Conservation (phyloP, 371 early-diverging fungal genomes). For the Mortierella sp. region DNA sequence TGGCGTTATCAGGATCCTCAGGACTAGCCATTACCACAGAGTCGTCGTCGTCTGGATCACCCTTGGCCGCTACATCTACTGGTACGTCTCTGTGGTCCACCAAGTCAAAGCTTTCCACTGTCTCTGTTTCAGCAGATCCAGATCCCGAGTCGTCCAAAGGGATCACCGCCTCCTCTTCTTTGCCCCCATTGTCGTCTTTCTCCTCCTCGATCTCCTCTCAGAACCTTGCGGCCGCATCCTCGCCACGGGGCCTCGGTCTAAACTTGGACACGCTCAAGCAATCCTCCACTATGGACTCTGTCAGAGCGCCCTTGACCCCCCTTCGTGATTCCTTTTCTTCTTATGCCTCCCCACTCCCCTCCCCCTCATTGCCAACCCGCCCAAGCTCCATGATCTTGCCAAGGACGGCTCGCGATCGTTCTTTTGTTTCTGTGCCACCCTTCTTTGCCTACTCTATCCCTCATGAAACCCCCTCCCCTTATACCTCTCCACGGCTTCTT, state of each 20-base stretch:
- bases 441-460: slow-evolving; percentile 57
- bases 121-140: slow-evolving; percentile 7
- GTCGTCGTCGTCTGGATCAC: neutral
- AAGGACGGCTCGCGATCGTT: slow-evolving; percentile 39
- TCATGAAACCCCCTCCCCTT: slow-evolving; percentile 55
- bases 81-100: neutral
- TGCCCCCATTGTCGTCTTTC: slow-evolving; percentile 14
- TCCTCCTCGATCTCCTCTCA: slow-evolving; percentile 8
- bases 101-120: slow-evolving; percentile 18
- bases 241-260: slow-evolving; percentile 15
- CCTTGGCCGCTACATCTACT: slow-evolving; percentile 9
- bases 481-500: slow-evolving; percentile 49
- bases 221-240: neutral
- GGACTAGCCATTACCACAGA: neutral
- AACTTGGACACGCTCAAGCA: slow-evolving; percentile 27
- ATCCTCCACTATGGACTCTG: slow-evolving; percentile 21
- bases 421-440: slow-evolving; percentile 43
- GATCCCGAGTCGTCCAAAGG: neutral
- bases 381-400: slow-evolving; percentile 35
- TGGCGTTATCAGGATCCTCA: neutral
- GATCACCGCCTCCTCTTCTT: neutral
- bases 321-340: slow-evolving; percentile 25
- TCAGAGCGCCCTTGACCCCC: slow-evolving; percentile 32
- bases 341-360: slow-evolving; percentile 14
- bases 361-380: slow-evolving; percentile 29